A percentile compares a stretch with the other conserved stretches of the same genome.
phyloP scores from a whole-genome alignment of 1,284 basidiomycete species.

The Pseudozyma hubeiensis region DNA sequence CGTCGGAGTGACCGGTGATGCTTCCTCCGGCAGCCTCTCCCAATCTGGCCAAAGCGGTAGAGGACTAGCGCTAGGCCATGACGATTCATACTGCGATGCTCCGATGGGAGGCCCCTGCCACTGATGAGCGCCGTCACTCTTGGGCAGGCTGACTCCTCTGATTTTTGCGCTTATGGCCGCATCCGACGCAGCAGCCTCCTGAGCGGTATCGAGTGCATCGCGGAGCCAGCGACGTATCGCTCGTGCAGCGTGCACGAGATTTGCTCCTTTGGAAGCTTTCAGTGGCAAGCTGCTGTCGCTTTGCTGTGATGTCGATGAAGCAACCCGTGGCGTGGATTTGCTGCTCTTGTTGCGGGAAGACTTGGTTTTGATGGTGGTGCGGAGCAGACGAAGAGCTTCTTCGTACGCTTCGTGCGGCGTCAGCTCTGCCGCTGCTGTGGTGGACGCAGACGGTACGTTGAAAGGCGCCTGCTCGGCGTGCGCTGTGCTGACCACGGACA shows the following conservation, averaged over 20 bases:
- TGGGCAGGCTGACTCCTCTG: slow-evolving; percentile 8
- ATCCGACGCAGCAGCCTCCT: slow-evolving; percentile 9
- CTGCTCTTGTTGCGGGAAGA: slow-evolving; percentile 9
- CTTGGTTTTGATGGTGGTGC: slow-evolving; percentile 42
- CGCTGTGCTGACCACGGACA: slow-evolving; percentile 16
- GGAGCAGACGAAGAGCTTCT: slow-evolving; percentile 43
- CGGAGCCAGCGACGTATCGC: slow-evolving; percentile 12
- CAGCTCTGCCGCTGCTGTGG: background rate
- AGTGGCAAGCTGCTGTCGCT: background rate
- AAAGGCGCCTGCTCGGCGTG: slow-evolving; percentile 22
- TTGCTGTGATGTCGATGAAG: slow-evolving; percentile 7
- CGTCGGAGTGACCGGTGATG: slow-evolving; percentile 18
- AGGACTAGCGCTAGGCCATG: slow-evolving; percentile 41
- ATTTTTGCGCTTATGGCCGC: slow-evolving; percentile 8
- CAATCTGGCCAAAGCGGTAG: slow-evolving; percentile 59
- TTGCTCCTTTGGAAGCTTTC: slow-evolving; percentile 2
- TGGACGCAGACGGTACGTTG: slow-evolving; percentile 10
- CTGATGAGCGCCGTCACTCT: slow-evolving; percentile 20
- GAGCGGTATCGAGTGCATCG: slow-evolving; percentile 13
- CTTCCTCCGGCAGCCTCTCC: slow-evolving; percentile 42
- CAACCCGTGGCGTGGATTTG: background rate
- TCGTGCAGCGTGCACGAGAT: background rate
- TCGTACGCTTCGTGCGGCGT: slow-evolving; percentile 50
- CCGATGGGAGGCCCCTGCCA: slow-evolving; percentile 43
- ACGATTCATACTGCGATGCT: slow-evolving; percentile 28